phyloP scores from a whole-genome alignment of 495 filamentous ascomycete species.

The Penicillium subrubescens region DNA sequence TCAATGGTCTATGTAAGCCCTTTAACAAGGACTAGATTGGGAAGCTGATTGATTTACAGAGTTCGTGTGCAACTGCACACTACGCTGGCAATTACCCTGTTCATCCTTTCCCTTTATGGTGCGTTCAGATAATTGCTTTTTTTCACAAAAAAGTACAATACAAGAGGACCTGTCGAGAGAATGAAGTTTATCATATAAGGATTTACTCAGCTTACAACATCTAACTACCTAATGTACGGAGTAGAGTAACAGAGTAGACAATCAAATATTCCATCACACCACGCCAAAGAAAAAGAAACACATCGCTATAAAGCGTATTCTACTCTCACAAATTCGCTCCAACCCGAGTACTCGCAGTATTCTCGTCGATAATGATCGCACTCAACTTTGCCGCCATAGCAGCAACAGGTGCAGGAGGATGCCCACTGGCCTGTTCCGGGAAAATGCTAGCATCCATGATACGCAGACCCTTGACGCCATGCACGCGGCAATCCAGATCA shows the following conservation, averaged over 20 bases:
- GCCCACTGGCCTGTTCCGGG: constrained; percentile 30
- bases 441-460: constrained; percentile 44
- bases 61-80: too few relatives aligned
- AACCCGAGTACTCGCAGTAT: background rate
- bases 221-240: too few relatives aligned
- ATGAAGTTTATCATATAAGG: too few relatives aligned
- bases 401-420: constrained; percentile 25
- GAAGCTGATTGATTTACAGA: too few relatives aligned
- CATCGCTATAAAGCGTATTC: background rate
- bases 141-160: too few relatives aligned
- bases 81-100: too few relatives aligned
- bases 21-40: too few relatives aligned
- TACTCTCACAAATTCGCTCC: background rate
- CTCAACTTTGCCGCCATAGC: constrained; percentile 28
- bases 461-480: constrained; percentile 48
- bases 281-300: background rate
- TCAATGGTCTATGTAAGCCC: too few relatives aligned
- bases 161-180: too few relatives aligned
- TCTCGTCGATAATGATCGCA: constrained; percentile 15
- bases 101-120: too few relatives aligned
- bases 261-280: background rate
- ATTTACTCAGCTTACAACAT: background rate
- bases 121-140: too few relatives aligned
- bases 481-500: constrained; percentile 49
- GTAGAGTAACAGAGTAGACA: background rate